Percentiles rank a stretch among this genome's conserved stretches.
These are phyloP conservation scores for Macaranga tanarius DNA, from an alignment of 441 rosid species.

Conservation along the genomic window DNA sequence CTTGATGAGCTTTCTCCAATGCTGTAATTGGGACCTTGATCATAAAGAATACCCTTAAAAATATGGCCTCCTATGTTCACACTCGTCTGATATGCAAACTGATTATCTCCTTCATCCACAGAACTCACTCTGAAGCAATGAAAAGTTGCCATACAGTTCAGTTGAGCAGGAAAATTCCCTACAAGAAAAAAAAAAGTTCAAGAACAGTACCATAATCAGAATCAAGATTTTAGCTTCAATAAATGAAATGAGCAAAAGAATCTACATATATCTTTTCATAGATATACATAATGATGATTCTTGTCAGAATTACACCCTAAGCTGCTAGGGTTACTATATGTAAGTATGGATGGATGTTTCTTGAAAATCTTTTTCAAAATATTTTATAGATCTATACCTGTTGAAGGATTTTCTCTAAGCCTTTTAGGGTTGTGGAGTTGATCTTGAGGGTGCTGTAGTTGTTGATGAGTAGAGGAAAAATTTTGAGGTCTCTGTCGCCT, in stretches of 20 bases:
- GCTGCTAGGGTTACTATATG: slow-evolving; percentile 4
- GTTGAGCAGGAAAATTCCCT: slow-evolving; percentile 61
- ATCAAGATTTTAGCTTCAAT: background rate
- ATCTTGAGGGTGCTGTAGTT: slow-evolving; percentile 24
- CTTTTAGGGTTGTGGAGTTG: slow-evolving; percentile 53
- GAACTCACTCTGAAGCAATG: slow-evolving; percentile 74
- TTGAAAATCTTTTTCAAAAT: background rate
- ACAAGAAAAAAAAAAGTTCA: background rate
- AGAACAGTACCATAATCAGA: background rate
- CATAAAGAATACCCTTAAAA: slow-evolving; percentile 85
- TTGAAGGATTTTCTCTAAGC: slow-evolving; percentile 40
- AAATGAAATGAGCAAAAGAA: background rate
- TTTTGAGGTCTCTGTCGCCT: slow-evolving; percentile 66
- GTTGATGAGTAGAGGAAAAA: slow-evolving; percentile 18
- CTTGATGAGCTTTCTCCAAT: slow-evolving; percentile 32
- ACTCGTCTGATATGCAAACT: slow-evolving; percentile 77
- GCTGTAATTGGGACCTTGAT: slow-evolving; percentile 63
- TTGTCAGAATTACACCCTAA: slow-evolving; percentile 9
- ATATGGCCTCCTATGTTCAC: slow-evolving; percentile 80
- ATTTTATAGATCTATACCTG: slow-evolving; percentile 20
- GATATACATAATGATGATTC: too few species aligned
- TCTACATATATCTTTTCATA: background rate
- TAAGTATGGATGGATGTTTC: background rate
- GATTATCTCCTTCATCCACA: slow-evolving; percentile 59
- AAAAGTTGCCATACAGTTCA: slow-evolving; percentile 61